Evolutionary conservation across 305 asterid genomes (phyloP).

Genomic region (Striga hermonthica): DNA sequence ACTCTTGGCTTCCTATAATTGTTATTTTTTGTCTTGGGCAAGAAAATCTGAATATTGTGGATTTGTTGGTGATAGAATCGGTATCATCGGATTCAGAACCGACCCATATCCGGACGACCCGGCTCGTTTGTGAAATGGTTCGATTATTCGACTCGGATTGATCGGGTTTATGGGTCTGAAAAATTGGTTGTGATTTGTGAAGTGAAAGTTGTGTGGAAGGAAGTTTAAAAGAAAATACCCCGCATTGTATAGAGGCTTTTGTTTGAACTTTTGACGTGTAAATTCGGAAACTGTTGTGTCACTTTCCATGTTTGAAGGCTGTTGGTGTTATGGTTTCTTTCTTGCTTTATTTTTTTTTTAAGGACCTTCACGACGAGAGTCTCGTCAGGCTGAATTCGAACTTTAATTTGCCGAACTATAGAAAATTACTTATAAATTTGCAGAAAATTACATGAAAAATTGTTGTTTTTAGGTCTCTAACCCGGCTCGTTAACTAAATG

Average conservation of each 20-base stretch:
- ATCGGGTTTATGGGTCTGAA: too few species aligned
- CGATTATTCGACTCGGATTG: too few species aligned
- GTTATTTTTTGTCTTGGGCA: background rate
- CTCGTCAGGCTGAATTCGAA: constrained; percentile 8
- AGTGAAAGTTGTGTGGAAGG: background rate
- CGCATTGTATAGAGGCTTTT: background rate
- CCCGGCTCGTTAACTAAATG: too few species aligned
- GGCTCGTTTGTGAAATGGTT: too few species aligned
- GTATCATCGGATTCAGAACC: too few species aligned
- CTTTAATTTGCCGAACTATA: too few species aligned
- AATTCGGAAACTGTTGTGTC: constrained; percentile 12
- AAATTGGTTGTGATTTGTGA: too few species aligned
- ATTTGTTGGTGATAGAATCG: background rate
- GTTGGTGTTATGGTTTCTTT: background rate
- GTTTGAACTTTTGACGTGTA: constrained; percentile 29
- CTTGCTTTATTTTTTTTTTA: constrained; percentile 13
- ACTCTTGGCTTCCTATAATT: background rate
- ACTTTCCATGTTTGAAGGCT: constrained; percentile 26
- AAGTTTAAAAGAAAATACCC: background rate
- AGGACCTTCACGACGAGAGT: background rate
- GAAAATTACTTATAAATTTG: too few species aligned
- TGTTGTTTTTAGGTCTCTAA: too few species aligned
- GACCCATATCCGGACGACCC: too few species aligned
- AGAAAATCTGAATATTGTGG: background rate
- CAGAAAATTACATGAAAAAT: too few species aligned